phyloP scores from a whole-genome alignment of 2,329 filamentous ascomycete species.

The Colletotrichum eleusines region DNA sequence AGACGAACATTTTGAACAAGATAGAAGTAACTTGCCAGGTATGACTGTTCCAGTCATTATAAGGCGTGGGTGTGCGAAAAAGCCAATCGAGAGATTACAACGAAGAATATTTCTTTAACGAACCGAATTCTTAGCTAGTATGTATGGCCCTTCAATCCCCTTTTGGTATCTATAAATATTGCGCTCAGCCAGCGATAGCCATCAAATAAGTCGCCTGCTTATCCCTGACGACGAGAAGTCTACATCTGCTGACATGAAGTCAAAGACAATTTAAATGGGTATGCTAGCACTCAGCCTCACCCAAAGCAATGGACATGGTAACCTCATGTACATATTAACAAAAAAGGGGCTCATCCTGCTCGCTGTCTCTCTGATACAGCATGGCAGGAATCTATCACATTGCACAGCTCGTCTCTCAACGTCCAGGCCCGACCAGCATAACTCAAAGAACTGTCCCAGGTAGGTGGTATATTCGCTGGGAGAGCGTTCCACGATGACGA shows the following conservation, averaged over 20 bases:
- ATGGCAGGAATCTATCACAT: constrained; percentile 70
- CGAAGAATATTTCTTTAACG: constrained; percentile 44
- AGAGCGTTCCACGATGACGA: constrained; percentile 56
- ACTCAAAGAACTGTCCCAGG: background rate
- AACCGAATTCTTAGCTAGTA: constrained; percentile 35
- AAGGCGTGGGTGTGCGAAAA: background rate
- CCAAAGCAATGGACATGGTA: background rate
- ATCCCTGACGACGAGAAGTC: background rate
- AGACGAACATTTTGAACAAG: constrained; percentile 8
- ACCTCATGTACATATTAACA: background rate
- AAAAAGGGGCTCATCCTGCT: constrained; percentile 68
- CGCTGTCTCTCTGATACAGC: constrained; percentile 74
- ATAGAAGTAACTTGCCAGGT: background rate
- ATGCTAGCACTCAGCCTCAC: background rate
- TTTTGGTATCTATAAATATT: constrained; percentile 43
- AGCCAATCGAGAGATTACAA: constrained; percentile 1
- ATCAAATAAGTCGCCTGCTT: constrained; percentile 48
- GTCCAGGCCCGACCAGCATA: background rate
- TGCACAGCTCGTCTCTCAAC: background rate
- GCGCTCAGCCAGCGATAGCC: constrained; percentile 58
- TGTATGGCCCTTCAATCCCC: constrained; percentile 43
- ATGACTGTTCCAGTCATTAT: background rate
- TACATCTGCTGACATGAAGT: background rate
- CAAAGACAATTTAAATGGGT: constrained; percentile 54
- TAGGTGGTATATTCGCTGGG: constrained; percentile 68